Conservation (phyloP, 805 yeast species). For the Teunomyces barrocoloradensis region DNA sequence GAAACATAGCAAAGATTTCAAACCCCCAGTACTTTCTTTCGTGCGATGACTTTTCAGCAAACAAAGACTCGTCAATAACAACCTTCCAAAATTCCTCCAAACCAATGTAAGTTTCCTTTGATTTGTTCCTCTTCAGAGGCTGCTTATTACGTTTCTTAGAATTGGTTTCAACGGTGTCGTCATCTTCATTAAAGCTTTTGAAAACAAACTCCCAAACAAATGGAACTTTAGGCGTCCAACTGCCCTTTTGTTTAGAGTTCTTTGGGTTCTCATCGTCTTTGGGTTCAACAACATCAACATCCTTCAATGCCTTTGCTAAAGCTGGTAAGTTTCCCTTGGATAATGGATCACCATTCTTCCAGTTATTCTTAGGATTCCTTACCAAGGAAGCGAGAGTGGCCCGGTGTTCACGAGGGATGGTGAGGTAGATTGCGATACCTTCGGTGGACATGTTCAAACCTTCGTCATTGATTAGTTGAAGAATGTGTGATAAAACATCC, state of each 20-base stretch:
- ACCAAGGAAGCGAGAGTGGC: conserved; percentile 9
- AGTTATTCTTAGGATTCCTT: conserved; percentile 30
- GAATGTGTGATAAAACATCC: conserved; percentile 25
- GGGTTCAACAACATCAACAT: conserved; percentile 43
- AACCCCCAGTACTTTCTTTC: conserved; percentile 89
- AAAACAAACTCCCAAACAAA: conserved; percentile 71
- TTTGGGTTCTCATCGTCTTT: conserved; percentile 23
- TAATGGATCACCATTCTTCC: conserved; percentile 77
- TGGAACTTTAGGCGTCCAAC: conserved; percentile 74
- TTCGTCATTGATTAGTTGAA: conserved; percentile 46
- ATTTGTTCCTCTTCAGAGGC: conserved; percentile 21
- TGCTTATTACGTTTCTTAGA: conserved; percentile 40
- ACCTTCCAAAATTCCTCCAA: conserved; percentile 72
- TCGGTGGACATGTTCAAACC: conserved; percentile 69
- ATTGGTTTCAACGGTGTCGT: conserved; percentile 10
- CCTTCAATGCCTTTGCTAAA: conserved; percentile 63
- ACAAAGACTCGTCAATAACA: conserved; percentile 77
- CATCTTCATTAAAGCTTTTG: conserved; percentile 36
- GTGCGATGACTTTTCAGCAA: conserved; percentile 71
- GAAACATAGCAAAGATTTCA: conserved; percentile 58
- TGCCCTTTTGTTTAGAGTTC: conserved; percentile 52
- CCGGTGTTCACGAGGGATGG: conserved; percentile 39
- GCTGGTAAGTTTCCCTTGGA: conserved; percentile 62
- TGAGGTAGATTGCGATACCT: conserved; percentile 70
- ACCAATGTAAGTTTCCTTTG: conserved; percentile 19